These are phyloP conservation scores for Aspergillus coremiiformis DNA, from an alignment of 495 filamentous ascomycete species.

Conservation along the genomic window DNA sequence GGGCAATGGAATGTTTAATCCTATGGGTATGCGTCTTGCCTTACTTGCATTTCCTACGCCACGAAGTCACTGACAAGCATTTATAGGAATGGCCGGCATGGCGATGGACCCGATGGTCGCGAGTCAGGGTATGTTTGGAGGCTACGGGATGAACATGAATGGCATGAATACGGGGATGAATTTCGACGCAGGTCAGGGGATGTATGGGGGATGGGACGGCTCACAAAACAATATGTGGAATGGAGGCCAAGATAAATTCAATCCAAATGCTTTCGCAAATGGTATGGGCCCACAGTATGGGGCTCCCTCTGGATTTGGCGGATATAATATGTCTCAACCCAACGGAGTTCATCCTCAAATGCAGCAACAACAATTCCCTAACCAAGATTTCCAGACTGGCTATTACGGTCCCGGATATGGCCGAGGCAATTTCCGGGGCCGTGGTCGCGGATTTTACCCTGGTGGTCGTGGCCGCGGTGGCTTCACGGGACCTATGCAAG, in stretches of 20 bases:
- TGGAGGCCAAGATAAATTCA: constrained; percentile 61
- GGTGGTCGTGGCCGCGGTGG: constrained; percentile 49
- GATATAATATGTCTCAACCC: constrained; percentile 59
- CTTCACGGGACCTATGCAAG: constrained; percentile 33
- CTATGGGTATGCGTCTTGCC: constrained; percentile 63
- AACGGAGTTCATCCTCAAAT: constrained; percentile 49
- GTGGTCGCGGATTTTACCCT: constrained; percentile 52
- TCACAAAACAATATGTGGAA: constrained; percentile 61
- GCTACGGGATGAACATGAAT: constrained; percentile 87
- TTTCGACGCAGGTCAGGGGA: constrained; percentile 57
- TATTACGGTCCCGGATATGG: constrained; percentile 49
- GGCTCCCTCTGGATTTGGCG: constrained; percentile 69
- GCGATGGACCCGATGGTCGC: constrained; percentile 84
- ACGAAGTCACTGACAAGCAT: constrained; percentile 7
- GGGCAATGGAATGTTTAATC: constrained; percentile 63
- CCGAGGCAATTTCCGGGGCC: constrained; percentile 56
- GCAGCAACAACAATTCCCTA: constrained; percentile 45
- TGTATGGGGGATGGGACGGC: constrained; percentile 60
- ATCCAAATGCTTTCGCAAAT: constrained; percentile 67
- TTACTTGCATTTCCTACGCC: neutral
- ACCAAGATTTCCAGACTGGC: constrained; percentile 55
- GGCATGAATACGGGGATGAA: constrained; percentile 78
- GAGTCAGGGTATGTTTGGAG: constrained; percentile 80
- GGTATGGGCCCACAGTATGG: constrained; percentile 80
- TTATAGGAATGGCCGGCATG: constrained; percentile 67